Conservation (phyloP, 2,329 filamentous ascomycete genomes). For the Blastomyces parvus region DNA sequence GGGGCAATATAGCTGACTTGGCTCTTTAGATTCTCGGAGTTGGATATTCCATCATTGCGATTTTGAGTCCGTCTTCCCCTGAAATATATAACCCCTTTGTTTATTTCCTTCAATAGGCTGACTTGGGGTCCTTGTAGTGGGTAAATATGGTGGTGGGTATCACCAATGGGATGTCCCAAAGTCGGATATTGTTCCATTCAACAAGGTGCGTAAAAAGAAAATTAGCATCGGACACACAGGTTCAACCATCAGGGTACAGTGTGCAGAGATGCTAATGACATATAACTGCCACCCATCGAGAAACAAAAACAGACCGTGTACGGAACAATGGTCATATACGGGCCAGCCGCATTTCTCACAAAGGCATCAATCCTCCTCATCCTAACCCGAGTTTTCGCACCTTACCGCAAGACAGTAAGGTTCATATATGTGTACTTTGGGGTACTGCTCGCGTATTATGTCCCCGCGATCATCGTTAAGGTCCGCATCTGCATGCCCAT, state of each 20-base stretch:
- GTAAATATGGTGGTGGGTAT: constrained; percentile 30
- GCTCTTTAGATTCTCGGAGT: constrained; percentile 9
- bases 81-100: not conserved
- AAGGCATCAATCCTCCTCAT: constrained; percentile 39
- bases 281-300: not conserved
- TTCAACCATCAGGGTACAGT: not conserved
- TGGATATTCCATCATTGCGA: constrained; percentile 9
- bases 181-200: constrained; percentile 25
- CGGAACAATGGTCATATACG: constrained; percentile 39
- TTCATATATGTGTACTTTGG: constrained; percentile 34
- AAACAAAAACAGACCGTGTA: constrained; percentile 28
- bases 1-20: not conserved
- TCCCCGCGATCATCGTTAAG: constrained; percentile 35
- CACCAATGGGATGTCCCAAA: constrained; percentile 28
- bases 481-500: constrained; percentile 37
- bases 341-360: constrained; percentile 37
- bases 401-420: constrained; percentile 32
- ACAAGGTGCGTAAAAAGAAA: constrained; percentile 25
- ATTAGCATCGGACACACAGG: too few species aligned
- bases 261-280: not conserved
- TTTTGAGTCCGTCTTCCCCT: constrained; percentile 8
- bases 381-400: constrained; percentile 36
- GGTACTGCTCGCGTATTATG: constrained; percentile 34
- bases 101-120: not conserved
- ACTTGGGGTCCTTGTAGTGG: constrained; percentile 17